These are phyloP conservation scores for Pisolithus tinctorius DNA, from an alignment of 768 basidiomycete genomes.

Conservation along the genomic window DNA sequence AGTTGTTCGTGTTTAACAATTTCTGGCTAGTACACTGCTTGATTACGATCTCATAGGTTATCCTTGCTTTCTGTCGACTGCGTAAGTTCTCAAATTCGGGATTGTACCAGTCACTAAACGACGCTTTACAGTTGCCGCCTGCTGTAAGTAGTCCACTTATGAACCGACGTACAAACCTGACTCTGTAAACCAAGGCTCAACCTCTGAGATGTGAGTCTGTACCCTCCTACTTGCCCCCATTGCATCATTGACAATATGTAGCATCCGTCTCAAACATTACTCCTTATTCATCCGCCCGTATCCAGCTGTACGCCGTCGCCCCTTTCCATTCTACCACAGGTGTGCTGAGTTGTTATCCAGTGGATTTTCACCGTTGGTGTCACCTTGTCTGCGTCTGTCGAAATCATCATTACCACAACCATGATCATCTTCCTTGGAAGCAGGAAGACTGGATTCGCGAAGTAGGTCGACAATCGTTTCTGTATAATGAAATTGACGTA, in stretches of 20 bases:
- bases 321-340: not conserved
- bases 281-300: constrained; percentile 27
- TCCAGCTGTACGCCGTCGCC: constrained; percentile 15
- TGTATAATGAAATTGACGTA: not conserved
- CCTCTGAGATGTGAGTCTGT: constrained; percentile 24
- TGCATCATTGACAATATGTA: not conserved
- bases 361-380: constrained; percentile 27
- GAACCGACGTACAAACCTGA: not conserved
- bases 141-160: constrained; percentile 12
- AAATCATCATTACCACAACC: constrained; percentile 24
- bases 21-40: not conserved
- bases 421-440: constrained; percentile 28
- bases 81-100: constrained; percentile 12
- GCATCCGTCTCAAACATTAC: constrained; percentile 22
- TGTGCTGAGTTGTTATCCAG: constrained; percentile 5
- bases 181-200: constrained; percentile 18
- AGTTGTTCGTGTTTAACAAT: constrained; percentile 12
- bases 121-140: constrained; percentile 19
- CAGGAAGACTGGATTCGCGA: constrained; percentile 26
- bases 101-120: not conserved
- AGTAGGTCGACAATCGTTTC: constrained; percentile 5
- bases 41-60: constrained; percentile 8
- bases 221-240: not conserved
- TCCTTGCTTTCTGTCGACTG: constrained; percentile 29
- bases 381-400: constrained; percentile 27